phyloP scores from a whole-genome alignment of 2,329 filamentous ascomycete genomes.

The Ascochyta pisi region DNA sequence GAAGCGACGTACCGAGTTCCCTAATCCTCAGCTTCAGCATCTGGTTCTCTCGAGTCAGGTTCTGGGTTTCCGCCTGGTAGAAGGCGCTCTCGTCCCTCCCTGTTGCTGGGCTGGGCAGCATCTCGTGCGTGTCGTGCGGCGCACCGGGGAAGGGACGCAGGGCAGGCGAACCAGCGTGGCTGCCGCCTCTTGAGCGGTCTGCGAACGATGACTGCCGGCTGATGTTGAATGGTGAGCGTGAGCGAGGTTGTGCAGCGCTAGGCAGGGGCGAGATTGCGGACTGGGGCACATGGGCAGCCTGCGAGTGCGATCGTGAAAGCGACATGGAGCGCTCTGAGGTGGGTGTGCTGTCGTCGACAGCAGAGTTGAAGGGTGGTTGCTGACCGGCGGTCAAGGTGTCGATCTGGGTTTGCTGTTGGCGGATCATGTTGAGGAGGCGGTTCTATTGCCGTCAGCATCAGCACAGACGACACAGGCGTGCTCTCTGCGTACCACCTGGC shows the following conservation, averaged over 20 bases:
- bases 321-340: slow-evolving; percentile 56
- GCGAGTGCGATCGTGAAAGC: slow-evolving; percentile 40
- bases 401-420: slow-evolving; percentile 75
- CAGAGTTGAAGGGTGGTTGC: slow-evolving; percentile 51
- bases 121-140: slow-evolving; percentile 60
- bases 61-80: slow-evolving; percentile 83
- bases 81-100: slow-evolving; percentile 75
- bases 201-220: slow-evolving; percentile 55
- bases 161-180: slow-evolving; percentile 52
- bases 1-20: slow-evolving; percentile 66
- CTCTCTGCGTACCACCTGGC: slow-evolving; percentile 67
- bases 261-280: slow-evolving; percentile 46
- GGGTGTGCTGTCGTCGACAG: slow-evolving; percentile 61
- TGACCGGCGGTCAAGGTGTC: slow-evolving; percentile 60
- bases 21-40: slow-evolving; percentile 79
- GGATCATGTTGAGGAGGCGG: slow-evolving; percentile 77
- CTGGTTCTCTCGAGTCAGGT: slow-evolving; percentile 78
- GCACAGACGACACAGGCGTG: no score
- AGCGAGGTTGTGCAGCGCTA: slow-evolving; percentile 33
- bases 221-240: slow-evolving; percentile 49
- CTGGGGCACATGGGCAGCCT: slow-evolving; percentile 36
- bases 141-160: slow-evolving; percentile 61
- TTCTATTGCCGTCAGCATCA: slow-evolving; percentile 58
- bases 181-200: slow-evolving; percentile 47
- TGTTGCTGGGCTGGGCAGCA: slow-evolving; percentile 58